Base-by-base conservation (phyloP, 352 stramenopile species). In the Globisporangium barbulae region DNA sequence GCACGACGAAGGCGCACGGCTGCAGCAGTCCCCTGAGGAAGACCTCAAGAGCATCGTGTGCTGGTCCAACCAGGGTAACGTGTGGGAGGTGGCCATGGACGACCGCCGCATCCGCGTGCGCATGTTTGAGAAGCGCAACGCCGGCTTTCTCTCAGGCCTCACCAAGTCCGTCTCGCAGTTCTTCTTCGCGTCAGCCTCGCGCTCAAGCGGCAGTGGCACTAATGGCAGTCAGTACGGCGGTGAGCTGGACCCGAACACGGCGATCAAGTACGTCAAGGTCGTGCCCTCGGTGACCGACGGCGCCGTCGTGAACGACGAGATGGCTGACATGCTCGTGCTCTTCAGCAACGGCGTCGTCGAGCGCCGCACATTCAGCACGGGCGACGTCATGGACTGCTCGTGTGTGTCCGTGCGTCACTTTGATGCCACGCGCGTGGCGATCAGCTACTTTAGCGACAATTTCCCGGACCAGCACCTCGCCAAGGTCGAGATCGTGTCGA, bases 51-150 rank as follows among this genome's bases (percentile, higher is more conserved):
- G 82, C 59, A 55, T 93, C n/a, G 44, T 93, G 45, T 93, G 84
- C 71, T 93, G 84, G 84, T 90, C 80, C 65, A 90, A 88, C 59
- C 68, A 86, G 28, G 84, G 84, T 13, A 90, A 83, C 64, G 70
- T 93, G 31, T 93, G 84, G 84, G 84, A 93, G 55, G 70, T 93
- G 13, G 82, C 82, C 22, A 82, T 93, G 50, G 84, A 93, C 33
- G 82, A 93, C 63, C 77, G 82, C 25, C 80, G 84, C n/a, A 85
- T 93, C 61, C 84, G 84, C 49, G 81, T 91, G 33, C 80, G 84
- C 25, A 68, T 75, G 21, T 89, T 93, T 42, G 84, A 93, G 62
- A 88, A 87, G 39, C 78, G 85, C 35, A 81, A 79, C 28, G 67
- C 60, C 13, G 82, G 84, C 5, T 90, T 93, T 53, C 65, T 93